Base-by-base conservation (phyloP, 1,139 yeast genomes). In the Blastobotrys ciferrii region DNA sequence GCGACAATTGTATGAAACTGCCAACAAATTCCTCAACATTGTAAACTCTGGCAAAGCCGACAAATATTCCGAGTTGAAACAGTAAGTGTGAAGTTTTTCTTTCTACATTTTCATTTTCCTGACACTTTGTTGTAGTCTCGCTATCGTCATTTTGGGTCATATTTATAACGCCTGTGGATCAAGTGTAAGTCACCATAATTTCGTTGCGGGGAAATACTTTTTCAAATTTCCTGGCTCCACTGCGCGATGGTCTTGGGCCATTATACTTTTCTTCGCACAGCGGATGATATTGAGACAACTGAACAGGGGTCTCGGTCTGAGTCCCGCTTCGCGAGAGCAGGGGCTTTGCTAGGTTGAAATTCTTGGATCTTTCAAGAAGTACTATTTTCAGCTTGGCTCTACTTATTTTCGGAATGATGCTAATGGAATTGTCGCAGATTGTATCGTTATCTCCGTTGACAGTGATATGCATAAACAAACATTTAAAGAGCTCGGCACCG, bases 391-490 rank as follows among this genome's bases (percentile, higher is more conserved):
- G n/a, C n/a, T n/a, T n/a, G n/a, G n/a, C n/a, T n/a, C n/a, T n/a
- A n/a, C n/a, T n/a, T n/a, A n/a, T n/a, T n/a, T n/a, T n/a, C n/a
- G n/a, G 14, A 19, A 14, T 15, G 4, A 2, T 17, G 15, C 40
- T 40, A 19, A 37, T 38, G 6, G 4, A n/a, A 19, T n/a, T 19
- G 9, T n/a, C 14, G 4, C 38, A 62, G 64, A 58, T 63, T 38
- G 54, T 62, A 18, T 65, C 70, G 6, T 50, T 65, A 51, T 65
- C 68, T 3, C 66, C 69, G 1, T 53, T 65, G 37, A 57, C 63
- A 3, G 67, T 58, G 5, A 49, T 63, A 3, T 61, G 70, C 2
- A 49, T 65, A 6, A 45, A 58, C 41, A 63, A 66, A 41, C 53
- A 55, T 7, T 40, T 64, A 38, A 65, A 61, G 44, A 58, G 56